Conservation (phyloP, 2,329 filamentous ascomycete species). For the Neurospora sp. region DNA sequence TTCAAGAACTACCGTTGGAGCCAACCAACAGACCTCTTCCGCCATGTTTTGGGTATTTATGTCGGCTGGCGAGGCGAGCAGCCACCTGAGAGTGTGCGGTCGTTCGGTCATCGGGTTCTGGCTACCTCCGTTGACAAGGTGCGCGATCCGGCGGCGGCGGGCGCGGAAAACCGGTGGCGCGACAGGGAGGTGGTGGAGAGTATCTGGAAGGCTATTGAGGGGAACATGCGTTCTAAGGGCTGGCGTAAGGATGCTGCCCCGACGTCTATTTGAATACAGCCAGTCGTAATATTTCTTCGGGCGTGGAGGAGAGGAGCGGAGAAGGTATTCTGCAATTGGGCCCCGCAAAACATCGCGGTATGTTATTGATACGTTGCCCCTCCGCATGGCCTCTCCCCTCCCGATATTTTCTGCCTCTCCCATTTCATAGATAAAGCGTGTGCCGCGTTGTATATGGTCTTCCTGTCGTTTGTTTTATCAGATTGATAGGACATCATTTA, state of each 20-base stretch:
- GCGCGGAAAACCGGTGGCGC: constrained; percentile 58
- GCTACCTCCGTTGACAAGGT: constrained; percentile 78
- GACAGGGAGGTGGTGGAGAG: constrained; percentile 88
- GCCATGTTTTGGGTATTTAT: constrained; percentile 76
- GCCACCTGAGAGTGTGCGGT: constrained; percentile 65
- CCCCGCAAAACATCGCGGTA: neutral
- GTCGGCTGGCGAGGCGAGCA: constrained; percentile 86
- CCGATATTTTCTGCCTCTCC: neutral
- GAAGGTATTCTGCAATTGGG: neutral
- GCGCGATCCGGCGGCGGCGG: constrained; percentile 40
- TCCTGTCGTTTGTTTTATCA: neutral
- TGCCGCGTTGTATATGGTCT: neutral
- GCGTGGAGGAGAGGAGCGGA: neutral
- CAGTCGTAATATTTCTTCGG: neutral
- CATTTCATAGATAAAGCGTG: neutral
- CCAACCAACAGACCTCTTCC: constrained; percentile 78
- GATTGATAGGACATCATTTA: neutral
- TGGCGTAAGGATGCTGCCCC: constrained; percentile 69
- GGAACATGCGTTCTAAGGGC: constrained; percentile 74
- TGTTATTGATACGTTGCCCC: neutral
- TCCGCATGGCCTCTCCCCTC: neutral
- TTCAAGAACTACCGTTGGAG: constrained; percentile 98
- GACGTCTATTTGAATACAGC: constrained; percentile 29
- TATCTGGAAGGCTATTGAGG: constrained; percentile 85
- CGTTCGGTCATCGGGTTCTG: constrained; percentile 79